Evolutionary conservation across 192 early-diverging fungal species (phyloP), one percentile per base, ranked within the genome.

Genomic region (Lunasporangiospora selenospora): DNA sequence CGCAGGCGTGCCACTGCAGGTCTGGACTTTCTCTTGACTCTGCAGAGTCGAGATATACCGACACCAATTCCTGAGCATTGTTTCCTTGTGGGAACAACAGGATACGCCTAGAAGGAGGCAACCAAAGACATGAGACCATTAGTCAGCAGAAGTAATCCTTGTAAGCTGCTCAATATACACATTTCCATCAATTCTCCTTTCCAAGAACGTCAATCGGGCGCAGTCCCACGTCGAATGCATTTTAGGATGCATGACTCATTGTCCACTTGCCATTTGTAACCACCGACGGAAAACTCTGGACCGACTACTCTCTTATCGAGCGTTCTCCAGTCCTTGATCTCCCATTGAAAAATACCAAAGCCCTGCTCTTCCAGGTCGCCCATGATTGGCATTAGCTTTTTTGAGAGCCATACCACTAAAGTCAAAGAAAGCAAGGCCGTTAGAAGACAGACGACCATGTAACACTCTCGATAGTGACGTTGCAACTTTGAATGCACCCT

Each of bases 1-100:
- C 89, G 55, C 93, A 96, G 3, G 78, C 63, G 65, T 92, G 89
- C 91, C 91, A 92, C 26, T 86, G 82, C n/a, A n/a, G n/a, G 7
- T 75, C 62, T 46, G 80, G 52, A 23, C 70, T 55, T 26, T 45
- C 61, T 24, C 79, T 82, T 18, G 83, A 87, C 54, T 93, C 87
- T 32, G 89, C 77, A 67, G 81, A 87, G 54, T 97, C 92, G 9
- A 97, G 60, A 75, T 93, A 97, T 31, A 93, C 77, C 12, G 93
- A 92, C 38, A 91, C 62, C 0, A 53, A 75, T 39, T 95, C 91
- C 2, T 34, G 30, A 13, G 61, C 70, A 31, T 85, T 80, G 79
- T 96, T 97, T 21, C 95, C 95, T 31, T 71, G 80, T 23, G 94
- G 92, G 73, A 96, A 97, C 19, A 95, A 59, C 6, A 96, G 78